phyloP scores from a whole-genome alignment of 2,329 filamentous ascomycete species.

The Dactylellina parvicollis region DNA sequence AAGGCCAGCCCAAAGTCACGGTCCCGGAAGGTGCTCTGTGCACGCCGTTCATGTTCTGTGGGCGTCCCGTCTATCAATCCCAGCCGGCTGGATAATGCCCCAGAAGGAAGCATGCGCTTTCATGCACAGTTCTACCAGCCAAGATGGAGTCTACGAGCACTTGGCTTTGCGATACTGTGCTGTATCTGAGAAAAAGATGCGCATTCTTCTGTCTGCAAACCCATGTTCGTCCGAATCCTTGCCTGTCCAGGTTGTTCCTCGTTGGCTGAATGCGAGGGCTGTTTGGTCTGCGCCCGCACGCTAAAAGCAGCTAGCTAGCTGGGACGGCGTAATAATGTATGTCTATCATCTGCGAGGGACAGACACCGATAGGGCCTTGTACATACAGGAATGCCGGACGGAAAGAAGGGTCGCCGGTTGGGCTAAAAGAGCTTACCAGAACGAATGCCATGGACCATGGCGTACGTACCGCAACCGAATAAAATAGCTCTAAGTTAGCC shows the following conservation, averaged over 20 bases:
- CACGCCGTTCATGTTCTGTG: not conserved
- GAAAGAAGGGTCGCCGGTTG: conserved; percentile 40
- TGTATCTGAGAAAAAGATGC: conserved; percentile 17
- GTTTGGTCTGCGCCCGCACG: conserved; percentile 17
- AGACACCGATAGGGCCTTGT: not conserved
- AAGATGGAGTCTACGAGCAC: conserved; percentile 22
- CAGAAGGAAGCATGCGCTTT: conserved; percentile 17
- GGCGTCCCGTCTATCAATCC: conserved; percentile 8
- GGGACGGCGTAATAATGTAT: conserved; percentile 31
- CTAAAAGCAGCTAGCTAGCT: conserved; percentile 12
- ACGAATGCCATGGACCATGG: conserved; percentile 9
- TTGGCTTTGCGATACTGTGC: conserved; percentile 6
- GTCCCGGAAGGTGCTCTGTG: conserved; percentile 36
- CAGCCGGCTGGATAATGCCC: conserved; percentile 33
- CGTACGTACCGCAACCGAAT: conserved; percentile 20
- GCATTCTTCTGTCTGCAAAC: conserved; percentile 8
- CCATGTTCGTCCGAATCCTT: conserved; percentile 34
- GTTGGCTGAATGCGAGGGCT: conserved; percentile 6
- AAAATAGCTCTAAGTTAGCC: conserved; percentile 29
- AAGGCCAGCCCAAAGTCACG: conserved; percentile 7
- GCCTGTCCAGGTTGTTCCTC: conserved; percentile 13
- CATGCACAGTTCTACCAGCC: conserved; percentile 46
- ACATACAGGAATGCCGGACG: conserved; percentile 8
- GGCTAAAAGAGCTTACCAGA: conserved; percentile 29
- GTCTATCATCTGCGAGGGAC: conserved; percentile 54